These are phyloP conservation scores for Globisporangium uncinulatum DNA, from an alignment of 352 stramenopile genomes.

Conservation along the genomic window DNA sequence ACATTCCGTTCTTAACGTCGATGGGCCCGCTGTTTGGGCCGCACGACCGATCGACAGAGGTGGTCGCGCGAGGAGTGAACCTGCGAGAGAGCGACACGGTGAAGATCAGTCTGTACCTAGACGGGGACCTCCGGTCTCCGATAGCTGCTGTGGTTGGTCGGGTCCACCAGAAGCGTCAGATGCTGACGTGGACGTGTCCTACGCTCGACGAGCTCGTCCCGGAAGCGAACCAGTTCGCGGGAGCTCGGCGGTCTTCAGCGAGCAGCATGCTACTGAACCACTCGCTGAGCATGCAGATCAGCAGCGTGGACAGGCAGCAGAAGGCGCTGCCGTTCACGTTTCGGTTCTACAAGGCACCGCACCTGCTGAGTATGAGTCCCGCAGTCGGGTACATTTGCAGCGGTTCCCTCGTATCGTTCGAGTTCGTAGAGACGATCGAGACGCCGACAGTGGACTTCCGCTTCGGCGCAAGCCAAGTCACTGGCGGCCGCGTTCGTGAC, in stretches of 20 bases:
- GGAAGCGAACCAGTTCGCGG: neutral
- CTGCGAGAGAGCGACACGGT: slow-evolving; percentile 32
- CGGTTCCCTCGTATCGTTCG: slow-evolving; percentile 56
- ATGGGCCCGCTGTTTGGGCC: slow-evolving; percentile 40
- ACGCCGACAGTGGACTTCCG: slow-evolving; percentile 57
- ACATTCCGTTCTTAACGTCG: slow-evolving; percentile 45
- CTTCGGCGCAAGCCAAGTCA: slow-evolving; percentile 35
- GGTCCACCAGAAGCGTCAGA: slow-evolving; percentile 39
- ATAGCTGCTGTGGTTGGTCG: slow-evolving; percentile 24
- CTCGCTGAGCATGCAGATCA: slow-evolving; percentile 47
- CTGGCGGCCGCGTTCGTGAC: slow-evolving; percentile 27
- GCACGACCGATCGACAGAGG: slow-evolving; percentile 36
- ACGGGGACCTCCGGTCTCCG: slow-evolving; percentile 5
- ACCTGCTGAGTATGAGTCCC: slow-evolving; percentile 45
- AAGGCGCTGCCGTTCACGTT: slow-evolving; percentile 47
- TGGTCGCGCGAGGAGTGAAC: slow-evolving; percentile 36
- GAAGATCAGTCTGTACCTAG: slow-evolving; percentile 37
- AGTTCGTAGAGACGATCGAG: slow-evolving; percentile 51
- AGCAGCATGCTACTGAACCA: slow-evolving; percentile 39
- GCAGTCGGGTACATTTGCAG: slow-evolving; percentile 54
- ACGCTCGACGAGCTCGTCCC: slow-evolving; percentile 18
- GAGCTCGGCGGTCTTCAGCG: neutral
- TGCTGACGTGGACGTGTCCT: slow-evolving; percentile 44
- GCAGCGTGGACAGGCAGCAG: slow-evolving; percentile 43
- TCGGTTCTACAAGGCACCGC: slow-evolving; percentile 46